Conservation (phyloP, 768 basidiomycete species). For the Antrodiella citrinella region DNA sequence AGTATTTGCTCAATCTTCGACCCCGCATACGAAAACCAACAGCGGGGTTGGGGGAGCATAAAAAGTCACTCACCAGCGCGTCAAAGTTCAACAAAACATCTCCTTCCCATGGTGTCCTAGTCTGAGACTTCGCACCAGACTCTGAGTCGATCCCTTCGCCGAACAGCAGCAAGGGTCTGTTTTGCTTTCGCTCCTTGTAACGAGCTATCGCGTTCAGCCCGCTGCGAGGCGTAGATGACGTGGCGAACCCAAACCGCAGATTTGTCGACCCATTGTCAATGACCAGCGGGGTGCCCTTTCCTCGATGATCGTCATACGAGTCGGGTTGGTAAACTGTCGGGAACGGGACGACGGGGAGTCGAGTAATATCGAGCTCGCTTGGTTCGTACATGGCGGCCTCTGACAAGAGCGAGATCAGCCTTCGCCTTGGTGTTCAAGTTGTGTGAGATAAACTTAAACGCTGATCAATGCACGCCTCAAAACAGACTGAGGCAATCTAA, state of each 20-base stretch:
- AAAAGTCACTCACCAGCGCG: slow-evolving; percentile 62
- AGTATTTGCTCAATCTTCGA: slow-evolving; percentile 6
- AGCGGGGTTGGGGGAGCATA: not conserved
- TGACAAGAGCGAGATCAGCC: not conserved
- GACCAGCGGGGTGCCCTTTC: slow-evolving; percentile 55
- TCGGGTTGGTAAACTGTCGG: slow-evolving; percentile 31
- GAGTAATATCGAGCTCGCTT: slow-evolving; percentile 6
- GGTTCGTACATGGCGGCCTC: not conserved
- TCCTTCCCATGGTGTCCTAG: slow-evolving; percentile 86
- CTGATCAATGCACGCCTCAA: not conserved
- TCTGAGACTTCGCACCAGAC: slow-evolving; percentile 70
- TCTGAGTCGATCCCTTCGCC: slow-evolving; percentile 86
- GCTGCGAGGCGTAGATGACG: slow-evolving; percentile 44
- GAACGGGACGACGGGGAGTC: slow-evolving; percentile 17
- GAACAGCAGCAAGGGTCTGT: slow-evolving; percentile 77
- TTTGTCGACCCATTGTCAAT: slow-evolving; percentile 87
- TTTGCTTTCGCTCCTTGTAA: slow-evolving; percentile 84
- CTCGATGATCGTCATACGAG: slow-evolving; percentile 45
- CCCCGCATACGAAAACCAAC: not conserved
- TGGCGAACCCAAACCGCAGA: slow-evolving; percentile 79
- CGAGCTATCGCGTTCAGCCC: slow-evolving; percentile 71
- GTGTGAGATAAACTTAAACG: no score
- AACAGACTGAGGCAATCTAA: not conserved
- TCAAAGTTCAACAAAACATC: slow-evolving; percentile 90
- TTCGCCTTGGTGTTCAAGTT: no score